Evolutionary conservation across 371 early-diverging fungal genomes (phyloP).

Genomic region (Mortierella sp.): DNA sequence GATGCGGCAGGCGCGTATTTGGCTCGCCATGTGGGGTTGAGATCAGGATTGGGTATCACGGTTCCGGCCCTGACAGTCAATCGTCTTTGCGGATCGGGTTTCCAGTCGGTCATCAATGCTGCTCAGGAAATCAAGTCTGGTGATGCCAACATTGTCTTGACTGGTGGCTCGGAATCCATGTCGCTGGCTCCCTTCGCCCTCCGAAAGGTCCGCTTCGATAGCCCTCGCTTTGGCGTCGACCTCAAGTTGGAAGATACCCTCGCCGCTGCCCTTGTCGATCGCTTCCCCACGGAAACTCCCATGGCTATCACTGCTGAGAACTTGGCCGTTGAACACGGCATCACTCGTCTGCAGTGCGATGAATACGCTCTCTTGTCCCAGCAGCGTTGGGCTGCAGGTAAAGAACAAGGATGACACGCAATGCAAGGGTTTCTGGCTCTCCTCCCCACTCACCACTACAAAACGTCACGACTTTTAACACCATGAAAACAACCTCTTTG

Average conservation of each 20-base stretch:
- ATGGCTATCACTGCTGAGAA: constrained; percentile 99
- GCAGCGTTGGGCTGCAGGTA: constrained; percentile 84
- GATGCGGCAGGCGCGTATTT: constrained; percentile 87
- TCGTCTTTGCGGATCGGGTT: constrained; percentile 96
- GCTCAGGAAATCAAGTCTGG: constrained; percentile 90
- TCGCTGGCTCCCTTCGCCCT: constrained; percentile 89
- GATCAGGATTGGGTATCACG: constrained; percentile 82
- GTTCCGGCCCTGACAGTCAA: constrained; percentile 93
- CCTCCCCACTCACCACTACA: too few relatives aligned
- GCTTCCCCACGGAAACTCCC: constrained; percentile 84
- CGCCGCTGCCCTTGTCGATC: constrained; percentile 88
- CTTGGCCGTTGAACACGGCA: constrained; percentile 83
- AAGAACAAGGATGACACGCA: neutral
- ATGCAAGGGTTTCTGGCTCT: neutral
- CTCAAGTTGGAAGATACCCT: constrained; percentile 89
- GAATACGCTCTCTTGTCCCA: constrained; percentile 86
- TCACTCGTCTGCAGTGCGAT: constrained; percentile 90
- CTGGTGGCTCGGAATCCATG: constrained; percentile 97
- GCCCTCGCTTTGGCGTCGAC: constrained; percentile 86
- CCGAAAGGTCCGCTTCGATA: constrained; percentile 83
- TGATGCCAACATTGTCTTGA: constrained; percentile 87
- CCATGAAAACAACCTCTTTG: neutral
- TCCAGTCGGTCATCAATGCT: constrained; percentile 93
- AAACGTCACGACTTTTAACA: neutral
- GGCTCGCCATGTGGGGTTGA: constrained; percentile 93